Conservation (phyloP, 352 stramenopile genomes). For the Pythium rhizo-oryzae region DNA sequence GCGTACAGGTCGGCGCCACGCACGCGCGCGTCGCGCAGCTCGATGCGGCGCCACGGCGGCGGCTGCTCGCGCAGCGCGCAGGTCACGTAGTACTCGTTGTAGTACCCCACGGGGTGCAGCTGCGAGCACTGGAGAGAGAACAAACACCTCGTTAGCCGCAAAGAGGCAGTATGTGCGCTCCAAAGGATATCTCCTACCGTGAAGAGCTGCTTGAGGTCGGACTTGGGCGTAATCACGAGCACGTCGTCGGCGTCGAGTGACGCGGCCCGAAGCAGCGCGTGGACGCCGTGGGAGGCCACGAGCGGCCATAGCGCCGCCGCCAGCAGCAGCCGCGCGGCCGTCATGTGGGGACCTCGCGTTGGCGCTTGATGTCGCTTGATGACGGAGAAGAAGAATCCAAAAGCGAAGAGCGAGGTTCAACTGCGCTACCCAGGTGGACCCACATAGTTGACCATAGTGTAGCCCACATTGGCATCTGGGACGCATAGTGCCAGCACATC, state of each 20-base stretch:
- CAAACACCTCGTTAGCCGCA: neutral
- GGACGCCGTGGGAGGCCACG: neutral
- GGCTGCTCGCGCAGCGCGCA: slow-evolving; percentile 47
- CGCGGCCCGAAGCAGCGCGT: neutral
- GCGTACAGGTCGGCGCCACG: slow-evolving; percentile 35
- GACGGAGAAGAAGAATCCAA: too few species aligned
- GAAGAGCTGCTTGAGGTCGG: slow-evolving; percentile 26
- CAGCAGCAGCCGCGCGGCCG: too few species aligned
- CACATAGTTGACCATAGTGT: too few species aligned
- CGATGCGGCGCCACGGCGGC: slow-evolving; percentile 34
- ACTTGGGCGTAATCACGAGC: slow-evolving; percentile 53
- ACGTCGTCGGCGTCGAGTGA: slow-evolving; percentile 16
- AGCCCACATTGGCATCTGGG: too few species aligned
- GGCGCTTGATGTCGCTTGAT: too few species aligned
- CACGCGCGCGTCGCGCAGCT: slow-evolving; percentile 44
- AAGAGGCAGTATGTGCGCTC: too few species aligned
- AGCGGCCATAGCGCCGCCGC: too few species aligned
- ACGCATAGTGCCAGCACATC: too few species aligned
- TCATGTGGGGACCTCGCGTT: too few species aligned
- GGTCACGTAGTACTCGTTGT: slow-evolving; percentile 85
- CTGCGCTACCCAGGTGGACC: too few species aligned
- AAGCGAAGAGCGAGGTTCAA: too few species aligned
- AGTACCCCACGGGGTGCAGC: slow-evolving; percentile 68
- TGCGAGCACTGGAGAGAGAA: slow-evolving; percentile 49
- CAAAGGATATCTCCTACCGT: slow-evolving; percentile 1